These are phyloP conservation scores for Peronospora belbahrii DNA, from an alignment of 352 stramenopile genomes.

Conservation along the genomic window DNA sequence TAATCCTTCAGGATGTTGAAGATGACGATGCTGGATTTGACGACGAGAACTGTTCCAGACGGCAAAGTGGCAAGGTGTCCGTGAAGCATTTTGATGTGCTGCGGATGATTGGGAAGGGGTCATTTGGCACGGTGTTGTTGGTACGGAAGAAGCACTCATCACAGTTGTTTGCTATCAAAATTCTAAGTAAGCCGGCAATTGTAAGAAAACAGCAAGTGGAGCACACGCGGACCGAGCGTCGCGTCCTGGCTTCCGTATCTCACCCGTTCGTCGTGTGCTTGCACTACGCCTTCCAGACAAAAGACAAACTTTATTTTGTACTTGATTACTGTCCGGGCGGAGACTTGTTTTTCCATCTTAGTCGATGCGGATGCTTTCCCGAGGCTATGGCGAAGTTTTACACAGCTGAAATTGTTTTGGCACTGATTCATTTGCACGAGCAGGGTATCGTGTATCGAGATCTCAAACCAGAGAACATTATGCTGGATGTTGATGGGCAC, in stretches of 20 bases:
- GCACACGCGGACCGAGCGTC: slow-evolving; percentile 75
- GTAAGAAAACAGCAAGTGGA: slow-evolving; percentile 81
- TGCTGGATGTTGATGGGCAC: slow-evolving; percentile 79
- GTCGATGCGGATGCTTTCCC: slow-evolving; percentile 66
- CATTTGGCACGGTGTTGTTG: slow-evolving; percentile 90
- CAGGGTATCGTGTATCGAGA: slow-evolving; percentile 80
- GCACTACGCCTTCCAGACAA: slow-evolving; percentile 85
- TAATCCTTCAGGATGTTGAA: slow-evolving; percentile 64
- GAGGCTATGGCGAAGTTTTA: slow-evolving; percentile 83
- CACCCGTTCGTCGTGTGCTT: slow-evolving; percentile 86
- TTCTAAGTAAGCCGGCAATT: slow-evolving; percentile 69
- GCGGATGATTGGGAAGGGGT: slow-evolving; percentile 89
- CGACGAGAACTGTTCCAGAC: slow-evolving; percentile 14
- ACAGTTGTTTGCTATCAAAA: slow-evolving; percentile 80
- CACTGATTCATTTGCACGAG: slow-evolving; percentile 80
- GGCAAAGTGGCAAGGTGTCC: slow-evolving; percentile 46
- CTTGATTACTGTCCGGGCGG: slow-evolving; percentile 82
- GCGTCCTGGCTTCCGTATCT: slow-evolving; percentile 69
- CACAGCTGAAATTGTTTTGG: slow-evolving; percentile 74
- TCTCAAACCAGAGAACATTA: slow-evolving; percentile 83
- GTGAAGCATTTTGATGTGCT: slow-evolving; percentile 86
- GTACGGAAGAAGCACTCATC: slow-evolving; percentile 71
- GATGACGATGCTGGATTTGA: slow-evolving; percentile 40
- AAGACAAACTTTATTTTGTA: slow-evolving; percentile 79
- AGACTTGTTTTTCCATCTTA: slow-evolving; percentile 79